Conservation (phyloP, 1,284 basidiomycete genomes). For the Blastosporella zonata region DNA sequence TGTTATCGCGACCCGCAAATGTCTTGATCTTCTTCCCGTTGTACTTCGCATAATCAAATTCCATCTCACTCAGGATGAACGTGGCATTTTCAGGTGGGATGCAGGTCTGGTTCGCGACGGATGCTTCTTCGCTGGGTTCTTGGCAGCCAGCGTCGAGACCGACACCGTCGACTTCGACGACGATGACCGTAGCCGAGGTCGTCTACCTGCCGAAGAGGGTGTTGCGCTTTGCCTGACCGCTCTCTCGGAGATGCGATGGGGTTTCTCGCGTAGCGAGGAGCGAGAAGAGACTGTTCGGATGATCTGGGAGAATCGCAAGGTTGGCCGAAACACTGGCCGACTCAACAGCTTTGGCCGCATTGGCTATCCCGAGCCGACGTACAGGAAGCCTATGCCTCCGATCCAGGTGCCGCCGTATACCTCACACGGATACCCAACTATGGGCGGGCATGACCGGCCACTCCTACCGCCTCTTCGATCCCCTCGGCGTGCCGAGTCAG, state of each 20-base stretch:
- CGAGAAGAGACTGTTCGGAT: conserved; percentile 58
- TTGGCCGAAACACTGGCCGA: conserved; percentile 26
- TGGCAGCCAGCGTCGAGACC: conserved; percentile 55
- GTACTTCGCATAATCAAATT: conserved; percentile 62
- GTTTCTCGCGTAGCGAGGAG: conserved; percentile 71
- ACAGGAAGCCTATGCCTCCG: conserved; percentile 15
- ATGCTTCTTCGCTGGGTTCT: conserved; percentile 74
- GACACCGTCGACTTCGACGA: conserved; percentile 48
- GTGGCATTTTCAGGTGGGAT: conserved; percentile 74
- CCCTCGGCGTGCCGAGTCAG: conserved; percentile 41
- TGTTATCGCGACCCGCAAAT: conserved; percentile 44
- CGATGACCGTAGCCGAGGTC: conserved; percentile 32
- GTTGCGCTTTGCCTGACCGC: conserved; percentile 69
- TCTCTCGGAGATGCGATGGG: conserved; percentile 78
- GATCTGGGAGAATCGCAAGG: conserved; percentile 56
- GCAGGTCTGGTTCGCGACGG: conserved; percentile 78
- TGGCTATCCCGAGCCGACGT: conserved; percentile 14
- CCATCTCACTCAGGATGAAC: conserved; percentile 43
- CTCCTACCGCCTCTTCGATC: conserved; percentile 37
- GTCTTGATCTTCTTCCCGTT: conserved; percentile 48
- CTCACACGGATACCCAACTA: conserved; percentile 12
- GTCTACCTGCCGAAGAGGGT: conserved; percentile 61
- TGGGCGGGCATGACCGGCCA: conserved; percentile 28
- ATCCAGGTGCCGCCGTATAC: conserved; percentile 10
- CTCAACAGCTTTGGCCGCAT: conserved; percentile 11